Base-by-base conservation (phyloP, 148 eudicot genomes). In the Beta vulgaris region DNA sequence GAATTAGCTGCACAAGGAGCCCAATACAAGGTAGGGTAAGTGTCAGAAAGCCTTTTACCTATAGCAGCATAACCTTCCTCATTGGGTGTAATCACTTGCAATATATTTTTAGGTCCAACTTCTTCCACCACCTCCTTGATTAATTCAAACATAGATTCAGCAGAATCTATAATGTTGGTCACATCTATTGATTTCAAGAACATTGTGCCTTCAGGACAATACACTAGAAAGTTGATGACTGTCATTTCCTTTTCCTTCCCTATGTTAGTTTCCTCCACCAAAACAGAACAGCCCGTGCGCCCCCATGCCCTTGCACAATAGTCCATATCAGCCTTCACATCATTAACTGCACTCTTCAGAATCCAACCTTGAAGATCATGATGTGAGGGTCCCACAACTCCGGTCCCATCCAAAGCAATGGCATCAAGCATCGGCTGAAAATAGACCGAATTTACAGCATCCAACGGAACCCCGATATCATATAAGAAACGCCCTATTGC, bases 401-500 rank as follows among this genome's bases (percentile, higher is more conserved):
- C 89, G 31, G 80, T 25, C 44, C 91, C 93, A 62, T 89, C 90
- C 4, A 90, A 89, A 83, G 96, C 85, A 81, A 95, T 88, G n/a
- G 89, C 90, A 82, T 92, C 97, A 73, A 92, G 60, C 98, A 95
- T 92, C 16, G 96, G 91, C 79, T 88, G 97, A 77, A 95, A 95
- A 84, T 90, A 90, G 31, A 82, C 85, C 1, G 98, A 95, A 66
- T 89, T 92, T 39, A 86, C 97, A 53, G 91, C 89, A 84, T 87
- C 88, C 31, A 81, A 48, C 71, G 97, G 88, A 61, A 92, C 78
- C 66, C 98, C 97, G 69, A 84, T 90, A 81, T 94, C 93, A 62
- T 85, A 90, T 36, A 92, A 83, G 71, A 95, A 95, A 65, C 88
- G 83, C 25, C 91, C 97, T 44, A 95, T 82, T 9, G 97, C 98